These are phyloP conservation scores for Neonectria hederae DNA, from an alignment of 2,329 filamentous ascomycete species.

Conservation along the genomic window DNA sequence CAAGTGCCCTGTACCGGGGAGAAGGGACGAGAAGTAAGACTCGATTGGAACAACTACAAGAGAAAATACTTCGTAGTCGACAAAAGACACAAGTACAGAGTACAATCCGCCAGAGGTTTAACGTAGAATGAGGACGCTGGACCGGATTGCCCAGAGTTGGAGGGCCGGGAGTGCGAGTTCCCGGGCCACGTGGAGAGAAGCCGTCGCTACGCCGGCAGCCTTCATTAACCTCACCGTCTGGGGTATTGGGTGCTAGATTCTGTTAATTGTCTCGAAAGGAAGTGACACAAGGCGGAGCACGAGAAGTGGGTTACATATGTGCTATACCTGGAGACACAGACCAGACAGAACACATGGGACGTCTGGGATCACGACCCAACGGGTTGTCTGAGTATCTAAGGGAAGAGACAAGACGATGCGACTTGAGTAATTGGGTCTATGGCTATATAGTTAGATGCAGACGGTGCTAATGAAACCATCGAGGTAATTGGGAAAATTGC, in stretches of 20 bases:
- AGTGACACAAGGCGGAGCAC: not conserved
- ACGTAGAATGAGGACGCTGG: not conserved
- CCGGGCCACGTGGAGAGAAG: constrained; percentile 5
- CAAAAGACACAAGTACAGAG: not conserved
- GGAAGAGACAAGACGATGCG: not conserved
- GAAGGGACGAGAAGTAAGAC: not conserved
- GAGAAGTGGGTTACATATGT: not conserved
- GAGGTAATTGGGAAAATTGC: not conserved
- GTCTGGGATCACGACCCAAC: not conserved
- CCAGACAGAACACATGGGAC: not conserved
- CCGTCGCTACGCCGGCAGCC: not conserved
- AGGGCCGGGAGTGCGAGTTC: not conserved
- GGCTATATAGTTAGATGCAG: not conserved
- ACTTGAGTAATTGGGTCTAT: not conserved
- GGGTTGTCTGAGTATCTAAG: not conserved
- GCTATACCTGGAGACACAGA: not conserved
- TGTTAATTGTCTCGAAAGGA: not conserved
- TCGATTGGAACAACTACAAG: not conserved
- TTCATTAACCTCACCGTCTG: not conserved
- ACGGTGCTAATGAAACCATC: too few relatives aligned
- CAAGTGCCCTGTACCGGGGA: not conserved
- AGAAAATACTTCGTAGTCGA: not conserved
- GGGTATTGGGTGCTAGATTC: not conserved
- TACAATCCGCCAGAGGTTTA: not conserved
- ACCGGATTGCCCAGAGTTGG: not conserved